A percentile compares a stretch with the other conserved stretches of the same genome.
These are phyloP conservation scores for Baorangia bicolor DNA, from an alignment of 768 basidiomycete genomes.

Conservation along the genomic window DNA sequence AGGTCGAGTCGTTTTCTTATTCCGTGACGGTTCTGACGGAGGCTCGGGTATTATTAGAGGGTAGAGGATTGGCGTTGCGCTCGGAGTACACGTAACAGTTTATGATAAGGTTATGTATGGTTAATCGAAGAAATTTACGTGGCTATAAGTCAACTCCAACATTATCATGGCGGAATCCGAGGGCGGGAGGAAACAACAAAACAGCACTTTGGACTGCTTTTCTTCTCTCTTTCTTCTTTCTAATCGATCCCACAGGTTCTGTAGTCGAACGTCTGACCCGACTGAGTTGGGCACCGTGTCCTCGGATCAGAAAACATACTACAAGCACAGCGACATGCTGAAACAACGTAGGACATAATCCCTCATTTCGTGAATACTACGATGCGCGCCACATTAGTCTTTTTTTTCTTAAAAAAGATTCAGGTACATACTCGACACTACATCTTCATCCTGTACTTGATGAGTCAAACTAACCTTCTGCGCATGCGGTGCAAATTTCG, in stretches of 20 bases:
- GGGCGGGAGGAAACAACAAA: background rate
- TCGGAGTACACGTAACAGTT: no score
- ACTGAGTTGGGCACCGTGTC: no score
- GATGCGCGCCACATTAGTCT: background rate
- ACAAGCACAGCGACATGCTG: background rate
- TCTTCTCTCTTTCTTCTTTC: background rate
- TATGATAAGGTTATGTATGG: background rate
- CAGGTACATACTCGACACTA: conserved; percentile 73
- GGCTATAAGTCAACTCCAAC: no score
- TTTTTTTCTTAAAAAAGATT: no score
- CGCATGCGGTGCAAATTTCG: conserved; percentile 90
- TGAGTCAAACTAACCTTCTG: conserved; percentile 90
- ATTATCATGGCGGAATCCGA: background rate
- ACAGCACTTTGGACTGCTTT: background rate
- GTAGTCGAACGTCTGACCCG: background rate
- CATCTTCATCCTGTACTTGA: conserved; percentile 84
- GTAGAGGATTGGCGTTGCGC: no score
- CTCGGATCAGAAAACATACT: background rate
- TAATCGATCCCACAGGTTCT: background rate
- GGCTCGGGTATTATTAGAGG: no score
- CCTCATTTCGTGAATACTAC: conserved; percentile 34
- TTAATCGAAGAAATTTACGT: no score
- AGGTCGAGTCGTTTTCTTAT: background rate
- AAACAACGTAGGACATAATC: background rate
- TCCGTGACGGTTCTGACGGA: background rate